Percentiles rank a stretch among this genome's conserved stretches.
Conservation (phyloP, 208 protist species). For the Naegleria gruberi region DNA sequence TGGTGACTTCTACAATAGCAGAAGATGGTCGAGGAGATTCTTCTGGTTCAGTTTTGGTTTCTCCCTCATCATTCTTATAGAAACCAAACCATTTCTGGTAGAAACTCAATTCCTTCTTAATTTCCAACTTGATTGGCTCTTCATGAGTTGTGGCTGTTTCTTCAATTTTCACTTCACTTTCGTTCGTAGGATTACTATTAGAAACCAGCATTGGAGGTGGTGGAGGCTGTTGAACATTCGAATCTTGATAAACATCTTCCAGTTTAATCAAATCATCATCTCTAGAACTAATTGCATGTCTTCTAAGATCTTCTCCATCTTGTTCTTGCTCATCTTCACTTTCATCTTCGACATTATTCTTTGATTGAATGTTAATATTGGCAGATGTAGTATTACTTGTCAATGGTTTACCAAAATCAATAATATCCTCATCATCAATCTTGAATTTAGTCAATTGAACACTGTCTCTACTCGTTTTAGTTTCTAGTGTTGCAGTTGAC, state of each 20-base stretch:
- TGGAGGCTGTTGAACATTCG: too few species aligned
- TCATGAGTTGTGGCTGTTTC: not conserved
- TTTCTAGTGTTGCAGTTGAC: not conserved
- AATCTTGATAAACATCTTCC: too few species aligned
- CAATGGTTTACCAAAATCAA: not conserved
- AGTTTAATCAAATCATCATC: not conserved
- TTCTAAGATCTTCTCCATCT: not conserved
- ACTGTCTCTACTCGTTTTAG: not conserved
- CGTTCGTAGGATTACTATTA: too few species aligned
- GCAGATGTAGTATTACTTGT: not conserved
- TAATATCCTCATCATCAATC: not conserved
- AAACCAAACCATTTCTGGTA: not conserved
- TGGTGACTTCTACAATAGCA: not conserved
- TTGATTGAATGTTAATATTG: not conserved
- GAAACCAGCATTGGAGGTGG: too few species aligned
- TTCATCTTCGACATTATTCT: too few species aligned
- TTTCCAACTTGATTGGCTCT: not conserved
- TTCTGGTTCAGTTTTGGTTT: not conserved
- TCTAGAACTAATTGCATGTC: too few species aligned
- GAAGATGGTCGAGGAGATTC: not conserved
- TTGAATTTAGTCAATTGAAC: not conserved
- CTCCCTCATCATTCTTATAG: not conserved
- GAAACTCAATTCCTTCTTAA: not conserved
- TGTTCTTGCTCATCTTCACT: not conserved
- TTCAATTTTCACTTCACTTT: not conserved